These are phyloP conservation scores for Rhodomyrtus psidioides DNA, from an alignment of 441 rosid genomes.

Conservation along the genomic window DNA sequence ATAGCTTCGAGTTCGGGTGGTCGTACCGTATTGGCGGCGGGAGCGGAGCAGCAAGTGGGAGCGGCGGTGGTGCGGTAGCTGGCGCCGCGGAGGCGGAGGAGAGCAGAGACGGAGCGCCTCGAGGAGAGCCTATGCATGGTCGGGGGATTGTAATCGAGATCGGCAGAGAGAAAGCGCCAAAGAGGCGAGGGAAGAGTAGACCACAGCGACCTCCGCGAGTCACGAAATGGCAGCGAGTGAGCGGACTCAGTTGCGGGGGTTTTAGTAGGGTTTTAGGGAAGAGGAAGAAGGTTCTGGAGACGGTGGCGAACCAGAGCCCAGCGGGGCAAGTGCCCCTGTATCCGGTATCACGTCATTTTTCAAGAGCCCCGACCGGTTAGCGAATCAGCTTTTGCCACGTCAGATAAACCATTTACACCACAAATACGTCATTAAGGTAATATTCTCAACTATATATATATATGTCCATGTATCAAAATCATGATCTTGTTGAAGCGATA, in stretches of 20 bases:
- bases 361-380: not conserved
- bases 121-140: conserved; percentile 58
- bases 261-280: conserved; percentile 52
- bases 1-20: not conserved
- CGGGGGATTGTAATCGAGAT: not conserved
- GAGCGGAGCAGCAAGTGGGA: conserved; percentile 26
- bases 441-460: no score
- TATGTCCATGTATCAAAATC: no score
- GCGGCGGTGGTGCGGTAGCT: conserved; percentile 22
- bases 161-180: not conserved
- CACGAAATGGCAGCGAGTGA: not conserved
- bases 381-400: not conserved
- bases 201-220: not conserved
- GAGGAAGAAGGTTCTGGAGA: conserved; percentile 52
- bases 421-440: not conserved
- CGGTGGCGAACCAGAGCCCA: not conserved
- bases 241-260: not conserved
- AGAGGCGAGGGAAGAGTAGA: not conserved
- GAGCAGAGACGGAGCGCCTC: conserved; percentile 52
- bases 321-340: not conserved
- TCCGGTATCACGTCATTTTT: not conserved
- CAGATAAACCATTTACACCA: not conserved
- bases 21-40: conserved; percentile 25
- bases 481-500: no score
- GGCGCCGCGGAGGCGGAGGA: conserved; percentile 37